A percentile compares a stretch with the other conserved stretches of the same genome.
These are phyloP conservation scores for Rhododendron ovatum DNA, from an alignment of 148 eudicot species.

Conservation along the genomic window DNA sequence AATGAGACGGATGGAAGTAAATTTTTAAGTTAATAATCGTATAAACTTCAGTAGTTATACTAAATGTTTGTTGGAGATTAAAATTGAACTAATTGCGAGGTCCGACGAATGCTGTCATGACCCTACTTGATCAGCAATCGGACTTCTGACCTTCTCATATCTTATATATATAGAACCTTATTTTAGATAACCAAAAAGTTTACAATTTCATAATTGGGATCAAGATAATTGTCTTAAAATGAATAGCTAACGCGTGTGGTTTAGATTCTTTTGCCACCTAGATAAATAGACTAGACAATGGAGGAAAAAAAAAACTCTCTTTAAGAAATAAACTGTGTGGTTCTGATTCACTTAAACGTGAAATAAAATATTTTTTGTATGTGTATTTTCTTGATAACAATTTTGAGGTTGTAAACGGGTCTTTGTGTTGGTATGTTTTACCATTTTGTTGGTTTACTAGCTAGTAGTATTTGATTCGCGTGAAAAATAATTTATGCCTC, in stretches of 20 bases:
- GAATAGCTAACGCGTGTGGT: background rate
- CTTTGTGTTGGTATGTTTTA: background rate
- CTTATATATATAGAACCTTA: background rate
- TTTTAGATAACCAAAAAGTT: background rate
- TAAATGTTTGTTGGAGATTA: too few species aligned
- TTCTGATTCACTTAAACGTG: too few species aligned
- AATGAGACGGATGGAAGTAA: too few species aligned
- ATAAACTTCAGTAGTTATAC: too few species aligned
- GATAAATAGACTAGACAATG: background rate
- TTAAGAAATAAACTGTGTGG: background rate
- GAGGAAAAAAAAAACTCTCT: too few species aligned
- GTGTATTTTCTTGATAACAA: background rate
- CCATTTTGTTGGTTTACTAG: background rate
- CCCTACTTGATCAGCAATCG: too few species aligned
- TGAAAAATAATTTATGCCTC: background rate
- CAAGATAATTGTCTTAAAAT: background rate
- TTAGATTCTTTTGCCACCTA: background rate
- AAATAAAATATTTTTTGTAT: background rate
- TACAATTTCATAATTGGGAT: background rate
- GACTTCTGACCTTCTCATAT: too few species aligned
- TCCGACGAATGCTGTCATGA: too few species aligned
- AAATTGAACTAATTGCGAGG: too few species aligned
- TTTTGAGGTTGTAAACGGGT: background rate
- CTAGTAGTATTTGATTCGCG: background rate
- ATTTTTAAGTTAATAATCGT: background rate